phyloP scores from a whole-genome alignment of 495 filamentous ascomycete species.

The Hyphodiscus hymeniophilus region DNA sequence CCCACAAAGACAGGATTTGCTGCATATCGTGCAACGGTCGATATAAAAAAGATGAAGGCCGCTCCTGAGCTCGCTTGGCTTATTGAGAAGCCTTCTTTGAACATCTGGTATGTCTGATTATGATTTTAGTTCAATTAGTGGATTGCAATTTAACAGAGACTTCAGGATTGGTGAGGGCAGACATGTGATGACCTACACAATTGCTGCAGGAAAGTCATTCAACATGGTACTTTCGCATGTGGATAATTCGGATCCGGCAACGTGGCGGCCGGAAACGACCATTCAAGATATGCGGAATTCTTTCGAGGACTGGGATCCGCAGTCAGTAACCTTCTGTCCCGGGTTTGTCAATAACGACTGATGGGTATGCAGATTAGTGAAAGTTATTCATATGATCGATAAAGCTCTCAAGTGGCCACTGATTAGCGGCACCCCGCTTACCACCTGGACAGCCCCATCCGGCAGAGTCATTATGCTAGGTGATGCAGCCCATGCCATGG shows the following conservation, averaged over 20 bases:
- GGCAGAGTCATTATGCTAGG: conserved; percentile 32
- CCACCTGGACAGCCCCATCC: conserved; percentile 25
- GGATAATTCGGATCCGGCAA: conserved; percentile 29
- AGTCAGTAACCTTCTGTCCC: no score
- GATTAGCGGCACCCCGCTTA: conserved; percentile 24
- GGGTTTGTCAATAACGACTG: no score
- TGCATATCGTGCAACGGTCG: conserved; percentile 35
- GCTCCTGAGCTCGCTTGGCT: conserved; percentile 34
- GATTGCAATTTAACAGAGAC: no score
- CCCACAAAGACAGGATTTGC: conserved; percentile 20
- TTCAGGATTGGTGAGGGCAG: conserved; percentile 23
- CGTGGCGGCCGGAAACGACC: conserved; percentile 28
- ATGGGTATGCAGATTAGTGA: no score
- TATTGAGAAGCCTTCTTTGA: conserved; percentile 30
- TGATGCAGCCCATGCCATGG: conserved; percentile 45
- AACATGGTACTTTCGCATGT: conserved; percentile 45
- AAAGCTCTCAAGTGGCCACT: conserved; percentile 35
- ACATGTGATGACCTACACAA: conserved; percentile 44
- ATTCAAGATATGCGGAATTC: conserved; percentile 32
- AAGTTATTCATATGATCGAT: conserved; percentile 29
- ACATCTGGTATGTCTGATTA: no score
- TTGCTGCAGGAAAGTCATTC: conserved; percentile 36
- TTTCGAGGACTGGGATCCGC: conserved; percentile 35
- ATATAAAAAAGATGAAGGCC: conserved; percentile 29
- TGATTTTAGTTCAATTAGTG: no score